Evolutionary conservation across 2,329 filamentous ascomycete species (phyloP), one percentile per base, ranked within the genome.

Genomic region (Cordyceps cicadae): DNA sequence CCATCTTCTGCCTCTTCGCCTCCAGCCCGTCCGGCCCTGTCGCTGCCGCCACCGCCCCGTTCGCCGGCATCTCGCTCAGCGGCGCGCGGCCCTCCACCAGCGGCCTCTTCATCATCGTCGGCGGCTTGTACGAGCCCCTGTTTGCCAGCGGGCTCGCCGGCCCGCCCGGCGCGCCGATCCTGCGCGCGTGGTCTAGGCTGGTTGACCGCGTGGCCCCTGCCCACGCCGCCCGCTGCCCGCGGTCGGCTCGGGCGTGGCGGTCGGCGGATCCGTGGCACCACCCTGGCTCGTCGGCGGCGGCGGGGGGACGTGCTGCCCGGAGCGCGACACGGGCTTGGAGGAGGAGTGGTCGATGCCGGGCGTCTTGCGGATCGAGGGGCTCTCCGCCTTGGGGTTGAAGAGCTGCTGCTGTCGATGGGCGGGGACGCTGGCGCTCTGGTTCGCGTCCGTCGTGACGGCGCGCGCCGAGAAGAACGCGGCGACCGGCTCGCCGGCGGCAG

Each of bases 351-450:
- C 91, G 45, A 97, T 82, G 2, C 92, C 92, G 0, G 89, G 88
- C 0, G 93, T 97, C 70, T 93, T 92, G 63, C 90, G 85, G 69
- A 96, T 92, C 0, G 92, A 94, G 0, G 92, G 92, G 63, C 87
- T 90, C 67, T 92, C 88, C 6, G 85, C 81, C 62, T 86, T 86
- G 3, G 88, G 88, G 66, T 92, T 88, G 71, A 92, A 93, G 26
- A 80, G 76, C 14, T 84, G 79, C 26, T 56, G 49, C 6, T 76
- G 29, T 8, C 29, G 76, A 8, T 75, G 74, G 43, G 76, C 72
- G 3, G 77, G 77, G 4, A 78, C 71, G 3, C 73, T 69, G 3
- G 45, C 3, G 29, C 50, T 53, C 29, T 53, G 48, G 34, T 54
- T 54, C 19, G 52, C 14, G 24, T 62, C 55, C 19, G 57, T 29